Conservation (phyloP, 192 early-diverging fungal species). For the Hyaloraphidium curvatum region DNA sequence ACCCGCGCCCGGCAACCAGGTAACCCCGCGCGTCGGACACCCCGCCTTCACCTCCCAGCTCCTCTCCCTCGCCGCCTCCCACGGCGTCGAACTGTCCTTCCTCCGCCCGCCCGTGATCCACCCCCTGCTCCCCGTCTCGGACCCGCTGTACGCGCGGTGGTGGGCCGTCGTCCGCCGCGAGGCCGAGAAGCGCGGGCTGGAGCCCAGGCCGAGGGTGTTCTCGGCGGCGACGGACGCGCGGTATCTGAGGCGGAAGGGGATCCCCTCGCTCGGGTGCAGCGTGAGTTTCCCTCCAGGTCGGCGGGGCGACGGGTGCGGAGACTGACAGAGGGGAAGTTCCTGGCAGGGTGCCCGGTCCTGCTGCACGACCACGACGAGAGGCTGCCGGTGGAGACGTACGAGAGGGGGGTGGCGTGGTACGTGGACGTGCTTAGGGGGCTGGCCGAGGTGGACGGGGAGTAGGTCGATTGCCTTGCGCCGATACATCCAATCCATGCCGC, state of each 20-base stretch:
- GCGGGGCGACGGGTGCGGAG: background rate
- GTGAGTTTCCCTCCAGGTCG: background rate
- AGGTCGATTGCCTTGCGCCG: no score
- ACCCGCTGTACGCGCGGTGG: conserved; percentile 18
- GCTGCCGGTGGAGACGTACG: no score
- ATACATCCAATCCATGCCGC: no score
- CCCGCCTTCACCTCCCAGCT: conserved; percentile 22
- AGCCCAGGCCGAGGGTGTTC: conserved; percentile 56
- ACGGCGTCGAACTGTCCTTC: conserved; percentile 1
- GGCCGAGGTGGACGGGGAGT: no score
- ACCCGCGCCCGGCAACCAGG: conserved; percentile 56
- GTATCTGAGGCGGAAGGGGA: conserved; percentile 48
- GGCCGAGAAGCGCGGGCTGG: conserved; percentile 12
- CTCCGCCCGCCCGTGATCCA: background rate
- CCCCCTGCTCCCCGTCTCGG: background rate
- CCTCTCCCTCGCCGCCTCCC: background rate
- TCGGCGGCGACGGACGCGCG: conserved; percentile 69
- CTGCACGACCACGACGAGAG: conserved; percentile 71
- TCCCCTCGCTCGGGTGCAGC: conserved; percentile 47
- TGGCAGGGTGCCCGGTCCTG: background rate
- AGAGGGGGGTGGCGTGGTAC: no score
- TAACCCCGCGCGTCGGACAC: conserved; percentile 47
- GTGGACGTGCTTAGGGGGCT: no score
- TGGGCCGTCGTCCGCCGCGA: conserved; percentile 17
- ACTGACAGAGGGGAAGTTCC: background rate